phyloP scores from a whole-genome alignment of 2,329 filamentous ascomycete species.

The Didymella sp. region DNA sequence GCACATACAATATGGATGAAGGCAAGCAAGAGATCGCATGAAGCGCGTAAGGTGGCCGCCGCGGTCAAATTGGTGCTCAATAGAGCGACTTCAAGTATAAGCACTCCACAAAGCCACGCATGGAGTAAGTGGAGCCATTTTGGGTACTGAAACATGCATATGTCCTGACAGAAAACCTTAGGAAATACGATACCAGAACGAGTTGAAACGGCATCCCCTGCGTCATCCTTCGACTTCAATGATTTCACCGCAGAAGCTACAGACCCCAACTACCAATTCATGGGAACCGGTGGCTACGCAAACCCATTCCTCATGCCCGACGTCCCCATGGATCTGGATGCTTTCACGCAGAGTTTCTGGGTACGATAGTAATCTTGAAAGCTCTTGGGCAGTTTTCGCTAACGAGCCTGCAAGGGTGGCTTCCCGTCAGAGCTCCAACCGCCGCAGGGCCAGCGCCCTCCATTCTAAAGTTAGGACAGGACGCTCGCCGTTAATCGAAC shows the following conservation, averaged over 20 bases:
- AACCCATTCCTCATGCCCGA: constrained; percentile 29
- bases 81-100: constrained; percentile 24
- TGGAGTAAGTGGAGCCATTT: constrained; percentile 16
- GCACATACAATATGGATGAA: constrained; percentile 37
- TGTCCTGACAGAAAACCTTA: constrained; percentile 1
- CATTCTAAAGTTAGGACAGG: background rate
- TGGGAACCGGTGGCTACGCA: constrained; percentile 15
- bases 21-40: constrained; percentile 37
- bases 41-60: constrained; percentile 40
- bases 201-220: constrained; percentile 11
- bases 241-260: constrained; percentile 12
- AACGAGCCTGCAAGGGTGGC: background rate
- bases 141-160: background rate
- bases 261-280: constrained; percentile 4
- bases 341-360: constrained; percentile 32
- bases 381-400: background rate
- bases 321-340: constrained; percentile 34
- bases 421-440: constrained; percentile 3
- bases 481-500: too few species aligned
- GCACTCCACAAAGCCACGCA: background rate
- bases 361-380: constrained; percentile 12
- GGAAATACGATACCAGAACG: constrained; percentile 8
- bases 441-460: background rate
- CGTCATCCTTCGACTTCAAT: constrained; percentile 28
- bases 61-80: constrained; percentile 39